phyloP scores from a whole-genome alignment of 805 yeast genomes.

The Saccharomyces eubayanus region DNA sequence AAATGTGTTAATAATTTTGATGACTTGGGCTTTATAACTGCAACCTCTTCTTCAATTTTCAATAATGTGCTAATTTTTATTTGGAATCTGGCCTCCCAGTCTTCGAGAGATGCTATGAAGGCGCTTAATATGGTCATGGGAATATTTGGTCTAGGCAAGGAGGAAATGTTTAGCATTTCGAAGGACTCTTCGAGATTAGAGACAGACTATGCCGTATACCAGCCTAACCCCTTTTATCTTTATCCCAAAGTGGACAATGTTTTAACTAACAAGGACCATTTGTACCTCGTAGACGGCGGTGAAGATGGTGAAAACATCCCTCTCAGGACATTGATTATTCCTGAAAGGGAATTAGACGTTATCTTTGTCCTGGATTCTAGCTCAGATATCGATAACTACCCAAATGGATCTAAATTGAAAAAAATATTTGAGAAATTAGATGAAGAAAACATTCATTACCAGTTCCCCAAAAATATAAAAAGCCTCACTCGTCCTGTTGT shows the following conservation, averaged over 20 bases:
- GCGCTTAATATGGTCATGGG: conserved; percentile 30
- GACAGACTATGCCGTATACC: conserved; percentile 47
- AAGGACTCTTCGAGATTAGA: conserved; percentile 1
- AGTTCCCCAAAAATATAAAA: conserved; percentile 18
- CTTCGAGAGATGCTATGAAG: conserved; percentile 28
- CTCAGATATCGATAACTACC: conserved; percentile 45
- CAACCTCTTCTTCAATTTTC: conserved; percentile 57
- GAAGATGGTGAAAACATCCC: conserved; percentile 72
- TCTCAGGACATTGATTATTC: conserved; percentile 53
- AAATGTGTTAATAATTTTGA: conserved; percentile 47
- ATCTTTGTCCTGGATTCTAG: conserved; percentile 55
- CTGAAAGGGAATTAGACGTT: conserved; percentile 52
- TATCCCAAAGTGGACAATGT: conserved; percentile 19
- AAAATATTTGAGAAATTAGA: conserved; percentile 27
- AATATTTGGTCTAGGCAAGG: conserved; percentile 16
- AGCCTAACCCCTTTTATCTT: conserved; percentile 54
- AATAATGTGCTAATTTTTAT: conserved; percentile 45
- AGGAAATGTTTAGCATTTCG: neutral
- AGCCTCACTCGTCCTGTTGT: conserved; percentile 47
- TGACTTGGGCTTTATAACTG: conserved; percentile 51
- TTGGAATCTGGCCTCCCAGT: conserved; percentile 33
- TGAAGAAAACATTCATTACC: conserved; percentile 6
- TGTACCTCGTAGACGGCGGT: conserved; percentile 69
- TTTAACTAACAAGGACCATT: conserved; percentile 25
- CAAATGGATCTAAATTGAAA: conserved; percentile 49